Evolutionary conservation across 2,329 filamentous ascomycete species (phyloP), one percentile per base, ranked within the genome.

Genomic region (Hymenoscyphus fructigenus): DNA sequence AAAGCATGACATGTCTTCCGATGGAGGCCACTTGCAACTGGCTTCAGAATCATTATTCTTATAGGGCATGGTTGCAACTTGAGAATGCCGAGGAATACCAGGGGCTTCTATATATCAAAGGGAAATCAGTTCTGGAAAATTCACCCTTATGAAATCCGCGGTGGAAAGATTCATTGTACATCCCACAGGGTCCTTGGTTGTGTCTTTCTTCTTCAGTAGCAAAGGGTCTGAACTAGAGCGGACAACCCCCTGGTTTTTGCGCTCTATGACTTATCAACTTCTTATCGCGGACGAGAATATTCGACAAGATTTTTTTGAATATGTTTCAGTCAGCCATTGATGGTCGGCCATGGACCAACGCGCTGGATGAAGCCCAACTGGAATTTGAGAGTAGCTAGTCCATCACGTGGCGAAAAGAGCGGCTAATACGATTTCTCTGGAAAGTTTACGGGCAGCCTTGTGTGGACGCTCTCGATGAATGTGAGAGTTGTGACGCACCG

Each of bases 91-190:
- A 41, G 10, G 5, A 57, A 1, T 73, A 79, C 34, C 65, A 73
- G 32, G 78, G 79, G 7, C 75, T 82, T 36, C 62, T 83, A 0
- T 83, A 79, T 80, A 79, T 83, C 32, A 76, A 76, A 36, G 81
- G 81, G 1, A 81, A 82, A 3, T 76, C 79, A 79, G 79, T 0
- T 71, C 75, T 1, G 79, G 80, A 0, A 84, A 83, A 60, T 83
- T 77, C 4, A 78, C 76, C 0, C 61, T 78, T 36, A 77, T 79
- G 73, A 77, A 78, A 59, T 5, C 17, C 9, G 44, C 44, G 3
- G 6, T 50, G 17, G 23, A 50, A 2, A n/a, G n/a, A 4, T 14
- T 2, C 17, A 2, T n/a, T 10, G 23, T n/a, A 14, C 17, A 23
- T 14, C 17, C 17, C 23, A 7, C 17, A 23, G n/a, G 12, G 23